phyloP scores from a whole-genome alignment of 345 rosid genomes.

The Gossypium longicalyx region DNA sequence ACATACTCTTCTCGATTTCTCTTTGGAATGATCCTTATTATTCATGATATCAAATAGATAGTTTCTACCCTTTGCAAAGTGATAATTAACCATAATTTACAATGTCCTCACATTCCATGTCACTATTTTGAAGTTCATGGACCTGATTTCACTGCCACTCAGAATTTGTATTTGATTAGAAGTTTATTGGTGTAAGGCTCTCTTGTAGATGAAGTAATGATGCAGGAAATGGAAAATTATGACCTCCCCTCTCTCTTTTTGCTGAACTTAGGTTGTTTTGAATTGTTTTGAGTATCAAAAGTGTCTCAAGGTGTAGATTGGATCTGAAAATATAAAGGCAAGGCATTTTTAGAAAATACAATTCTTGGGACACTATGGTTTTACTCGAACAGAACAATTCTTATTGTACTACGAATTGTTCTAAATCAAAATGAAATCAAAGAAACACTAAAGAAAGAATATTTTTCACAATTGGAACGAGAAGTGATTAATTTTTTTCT shows the following conservation, averaged over 20 bases:
- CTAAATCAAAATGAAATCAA: too few species aligned
- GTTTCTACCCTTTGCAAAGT: background rate
- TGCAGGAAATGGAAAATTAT: background rate
- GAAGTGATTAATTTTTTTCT: too few species aligned
- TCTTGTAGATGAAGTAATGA: background rate
- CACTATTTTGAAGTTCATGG: background rate
- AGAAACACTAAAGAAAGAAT: too few species aligned
- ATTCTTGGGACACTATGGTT: too few species aligned
- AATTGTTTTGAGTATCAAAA: background rate
- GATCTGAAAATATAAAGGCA: too few species aligned
- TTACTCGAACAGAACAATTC: too few species aligned
- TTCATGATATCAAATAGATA: background rate
- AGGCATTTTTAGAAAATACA: too few species aligned
- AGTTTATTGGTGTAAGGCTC: background rate
- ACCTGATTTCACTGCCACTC: background rate
- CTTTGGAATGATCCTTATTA: background rate
- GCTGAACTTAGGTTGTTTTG: background rate
- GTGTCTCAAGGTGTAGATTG: background rate
- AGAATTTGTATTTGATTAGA: background rate
- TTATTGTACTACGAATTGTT: too few species aligned
- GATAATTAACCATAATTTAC: background rate
- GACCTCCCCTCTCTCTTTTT: background rate
- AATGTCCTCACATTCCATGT: background rate
- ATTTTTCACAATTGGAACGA: too few species aligned
- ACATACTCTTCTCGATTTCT: background rate